Conservation (phyloP, 106 monocot genomes). For the Dioscorea alata region DNA sequence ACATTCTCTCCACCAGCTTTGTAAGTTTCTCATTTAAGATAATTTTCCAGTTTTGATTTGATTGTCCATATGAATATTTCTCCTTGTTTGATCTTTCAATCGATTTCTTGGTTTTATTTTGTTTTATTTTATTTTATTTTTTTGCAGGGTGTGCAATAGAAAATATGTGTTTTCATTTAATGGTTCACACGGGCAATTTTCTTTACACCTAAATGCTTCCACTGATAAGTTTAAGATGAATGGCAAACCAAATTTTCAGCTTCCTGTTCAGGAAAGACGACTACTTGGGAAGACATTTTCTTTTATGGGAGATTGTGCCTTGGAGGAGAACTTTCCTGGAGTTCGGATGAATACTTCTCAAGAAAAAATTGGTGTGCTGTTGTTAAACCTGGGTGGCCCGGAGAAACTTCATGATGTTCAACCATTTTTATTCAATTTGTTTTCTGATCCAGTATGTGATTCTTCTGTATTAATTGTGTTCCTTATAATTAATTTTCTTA, state of each 20-base stretch:
- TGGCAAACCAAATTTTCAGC: not conserved
- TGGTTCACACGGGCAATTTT: not conserved
- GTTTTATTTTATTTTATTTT: not conserved
- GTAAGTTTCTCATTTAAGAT: slow-evolving; percentile 10
- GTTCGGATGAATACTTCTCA: slow-evolving; percentile 14
- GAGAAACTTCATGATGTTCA: slow-evolving; percentile 88
- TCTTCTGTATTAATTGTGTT: not conserved
- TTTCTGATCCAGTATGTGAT: slow-evolving; percentile 82
- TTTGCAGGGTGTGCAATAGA: slow-evolving; percentile 10
- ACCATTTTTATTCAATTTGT: slow-evolving; percentile 87
- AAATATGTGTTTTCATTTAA: slow-evolving; percentile 2
- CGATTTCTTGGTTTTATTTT: not conserved
- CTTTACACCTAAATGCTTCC: not conserved
- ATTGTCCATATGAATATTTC: not conserved
- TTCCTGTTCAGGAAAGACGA: not conserved
- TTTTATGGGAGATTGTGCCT: slow-evolving; percentile 18
- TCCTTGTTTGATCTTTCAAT: not conserved
- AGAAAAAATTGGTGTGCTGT: slow-evolving; percentile 59
- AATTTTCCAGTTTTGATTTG: not conserved
- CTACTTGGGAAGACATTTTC: slow-evolving; percentile 11
- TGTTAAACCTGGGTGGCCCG: slow-evolving; percentile 87
- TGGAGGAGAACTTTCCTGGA: slow-evolving; percentile 14
- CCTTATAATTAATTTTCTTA: not conserved
- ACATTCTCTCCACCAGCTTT: not conserved
- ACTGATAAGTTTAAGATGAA: not conserved